Evolutionary conservation across 345 rosid species (phyloP).

Genomic region (Toxicodendron radicans): DNA sequence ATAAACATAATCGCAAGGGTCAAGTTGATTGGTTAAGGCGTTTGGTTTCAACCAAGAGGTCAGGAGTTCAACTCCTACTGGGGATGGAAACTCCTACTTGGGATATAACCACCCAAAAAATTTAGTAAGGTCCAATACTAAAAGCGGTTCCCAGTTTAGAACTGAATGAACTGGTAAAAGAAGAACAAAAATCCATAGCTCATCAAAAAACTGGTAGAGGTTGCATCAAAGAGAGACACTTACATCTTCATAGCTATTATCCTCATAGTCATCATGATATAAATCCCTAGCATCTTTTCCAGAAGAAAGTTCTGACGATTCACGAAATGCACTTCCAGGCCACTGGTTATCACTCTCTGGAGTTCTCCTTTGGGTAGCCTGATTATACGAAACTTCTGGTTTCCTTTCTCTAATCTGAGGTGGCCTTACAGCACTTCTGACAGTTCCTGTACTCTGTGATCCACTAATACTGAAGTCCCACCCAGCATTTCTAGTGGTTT

Average conservation of each 20-base stretch:
- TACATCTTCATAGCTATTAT: constrained; percentile 62
- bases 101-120: not conserved
- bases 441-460: constrained; percentile 66
- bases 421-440: constrained; percentile 65
- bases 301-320: constrained; percentile 46
- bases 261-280: constrained; percentile 41
- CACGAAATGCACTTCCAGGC: constrained; percentile 49
- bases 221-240: constrained; percentile 26
- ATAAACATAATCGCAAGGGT: not conserved
- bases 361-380: constrained; percentile 53
- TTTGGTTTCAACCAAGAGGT: not conserved
- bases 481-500: constrained; percentile 69
- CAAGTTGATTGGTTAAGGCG: not conserved
- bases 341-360: constrained; percentile 48
- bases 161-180: not conserved
- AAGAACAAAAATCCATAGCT: not conserved
- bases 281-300: constrained; percentile 52
- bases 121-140: not conserved
- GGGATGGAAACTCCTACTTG: not conserved
- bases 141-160: not conserved
- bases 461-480: constrained; percentile 99
- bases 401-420: constrained; percentile 88
- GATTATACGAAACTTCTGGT: constrained; percentile 56
- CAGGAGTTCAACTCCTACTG: not conserved
- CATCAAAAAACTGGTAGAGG: not conserved